These are phyloP conservation scores for Chlamydomonas urium DNA, from an alignment of 139 green algal genomes.

Conservation along the genomic window DNA sequence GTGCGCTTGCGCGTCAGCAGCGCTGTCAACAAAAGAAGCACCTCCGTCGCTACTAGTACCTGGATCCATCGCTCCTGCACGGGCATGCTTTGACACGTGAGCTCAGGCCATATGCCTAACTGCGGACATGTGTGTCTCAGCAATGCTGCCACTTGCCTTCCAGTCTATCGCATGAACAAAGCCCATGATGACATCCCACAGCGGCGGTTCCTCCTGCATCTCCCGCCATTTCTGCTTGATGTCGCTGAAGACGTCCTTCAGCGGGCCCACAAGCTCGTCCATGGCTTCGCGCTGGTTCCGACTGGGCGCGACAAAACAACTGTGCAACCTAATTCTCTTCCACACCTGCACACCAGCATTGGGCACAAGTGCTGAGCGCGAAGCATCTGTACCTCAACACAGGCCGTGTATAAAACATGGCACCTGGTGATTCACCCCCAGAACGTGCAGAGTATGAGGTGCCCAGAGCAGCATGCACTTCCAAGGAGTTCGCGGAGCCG, in stretches of 20 bases:
- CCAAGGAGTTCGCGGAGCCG: too few species aligned
- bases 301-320: too few species aligned
- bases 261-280: constrained; percentile 30
- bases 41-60: too few species aligned
- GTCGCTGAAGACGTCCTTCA: constrained; percentile 35
- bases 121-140: not conserved
- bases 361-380: too few species aligned
- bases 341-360: too few species aligned
- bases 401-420: too few species aligned
- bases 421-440: too few species aligned
- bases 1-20: not conserved
- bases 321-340: too few species aligned
- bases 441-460: too few species aligned
- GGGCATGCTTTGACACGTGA: not conserved
- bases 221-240: constrained; percentile 29
- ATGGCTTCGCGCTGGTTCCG: too few species aligned
- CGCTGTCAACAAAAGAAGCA: not conserved
- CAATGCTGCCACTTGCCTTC: constrained; percentile 15
- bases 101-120: not conserved
- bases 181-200: constrained; percentile 30
- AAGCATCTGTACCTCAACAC: too few species aligned
- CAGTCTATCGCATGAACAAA: constrained; percentile 41
- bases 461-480: too few species aligned
- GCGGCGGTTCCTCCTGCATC: constrained; percentile 23
- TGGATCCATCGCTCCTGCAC: not conserved